Percentiles rank a stretch among this genome's conserved stretches.
Evolutionary conservation across 495 filamentous ascomycete species (phyloP).

Genomic region (Penicillium mononematosum): DNA sequence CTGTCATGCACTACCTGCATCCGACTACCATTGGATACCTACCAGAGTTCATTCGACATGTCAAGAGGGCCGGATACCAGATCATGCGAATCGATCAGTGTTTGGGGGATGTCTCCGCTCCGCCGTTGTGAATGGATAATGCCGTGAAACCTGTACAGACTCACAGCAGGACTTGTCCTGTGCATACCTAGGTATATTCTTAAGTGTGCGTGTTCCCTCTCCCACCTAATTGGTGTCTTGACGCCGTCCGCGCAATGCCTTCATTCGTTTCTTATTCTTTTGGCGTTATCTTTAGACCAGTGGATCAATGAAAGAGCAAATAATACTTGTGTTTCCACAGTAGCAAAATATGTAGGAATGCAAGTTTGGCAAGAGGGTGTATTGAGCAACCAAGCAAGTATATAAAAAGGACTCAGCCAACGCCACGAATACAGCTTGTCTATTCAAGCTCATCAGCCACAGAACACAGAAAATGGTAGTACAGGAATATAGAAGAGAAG

Average conservation of each 20-base stretch:
- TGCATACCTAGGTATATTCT: conserved; percentile 4
- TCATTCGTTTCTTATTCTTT: neutral
- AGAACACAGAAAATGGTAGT: conserved; percentile 3
- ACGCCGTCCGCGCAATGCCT: neutral
- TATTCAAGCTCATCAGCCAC: conserved; percentile 1
- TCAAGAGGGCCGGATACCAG: conserved; percentile 62
- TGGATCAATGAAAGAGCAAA: neutral
- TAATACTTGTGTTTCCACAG: neutral
- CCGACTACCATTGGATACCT: conserved; percentile 66
- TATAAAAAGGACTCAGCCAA: neutral
- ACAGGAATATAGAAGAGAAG: neutral
- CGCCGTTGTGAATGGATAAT: conserved; percentile 43
- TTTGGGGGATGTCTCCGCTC: conserved; percentile 67
- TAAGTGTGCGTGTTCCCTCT: conserved; percentile 6
- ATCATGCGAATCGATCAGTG: conserved; percentile 82
- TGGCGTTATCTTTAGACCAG: too few species aligned
- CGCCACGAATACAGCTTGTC: conserved; percentile 3
- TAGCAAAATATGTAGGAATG: neutral
- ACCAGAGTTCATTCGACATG: conserved; percentile 64
- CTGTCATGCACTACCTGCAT: conserved; percentile 76
- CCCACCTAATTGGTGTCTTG: neutral
- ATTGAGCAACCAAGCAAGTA: conserved; percentile 1
- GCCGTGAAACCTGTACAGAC: conserved; percentile 1
- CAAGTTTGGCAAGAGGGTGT: neutral
- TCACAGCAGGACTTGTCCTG: neutral